Percentiles rank a stretch among this genome's conserved stretches.
These are phyloP conservation scores for Metarhizium rileyi DNA, from an alignment of 2,329 filamentous ascomycete species.

Conservation along the genomic window DNA sequence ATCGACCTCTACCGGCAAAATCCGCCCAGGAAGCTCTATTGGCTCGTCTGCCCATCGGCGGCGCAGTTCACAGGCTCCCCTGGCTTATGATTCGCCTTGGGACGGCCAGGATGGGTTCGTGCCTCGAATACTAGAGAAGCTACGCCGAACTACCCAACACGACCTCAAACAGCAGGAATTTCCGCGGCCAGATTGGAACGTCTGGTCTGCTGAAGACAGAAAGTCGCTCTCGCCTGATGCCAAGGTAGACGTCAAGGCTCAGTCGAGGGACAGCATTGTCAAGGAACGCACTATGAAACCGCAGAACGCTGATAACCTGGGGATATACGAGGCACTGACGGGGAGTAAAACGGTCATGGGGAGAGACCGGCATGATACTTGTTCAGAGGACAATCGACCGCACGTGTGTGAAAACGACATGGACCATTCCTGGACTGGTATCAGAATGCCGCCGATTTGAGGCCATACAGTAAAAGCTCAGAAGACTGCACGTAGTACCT, in stretches of 20 bases:
- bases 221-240: background rate
- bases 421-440: conserved; percentile 1
- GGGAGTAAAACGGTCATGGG: conserved; percentile 9
- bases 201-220: conserved; percentile 6
- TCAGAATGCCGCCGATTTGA: background rate
- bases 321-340: conserved; percentile 17
- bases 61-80: conserved; percentile 14
- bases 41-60: conserved; percentile 16
- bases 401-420: conserved; percentile 21
- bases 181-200: background rate
- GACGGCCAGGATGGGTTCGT: conserved; percentile 10
- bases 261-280: conserved; percentile 14
- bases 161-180: conserved; percentile 11
- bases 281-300: conserved; percentile 10
- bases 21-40: conserved; percentile 15
- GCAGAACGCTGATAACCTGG: conserved; percentile 10
- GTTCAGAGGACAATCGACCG: conserved; percentile 24
- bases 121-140: conserved; percentile 18
- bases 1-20: conserved; percentile 5
- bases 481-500: background rate
- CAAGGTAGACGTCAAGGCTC: background rate
- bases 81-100: conserved; percentile 3
- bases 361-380: conserved; percentile 12
- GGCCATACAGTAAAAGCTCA: background rate
- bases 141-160: conserved; percentile 18